A percentile compares a stretch with the other conserved stretches of the same genome.
Evolutionary conservation across 2,329 filamentous ascomycete genomes (phyloP).

Genomic region (Colletotrichum sp.): DNA sequence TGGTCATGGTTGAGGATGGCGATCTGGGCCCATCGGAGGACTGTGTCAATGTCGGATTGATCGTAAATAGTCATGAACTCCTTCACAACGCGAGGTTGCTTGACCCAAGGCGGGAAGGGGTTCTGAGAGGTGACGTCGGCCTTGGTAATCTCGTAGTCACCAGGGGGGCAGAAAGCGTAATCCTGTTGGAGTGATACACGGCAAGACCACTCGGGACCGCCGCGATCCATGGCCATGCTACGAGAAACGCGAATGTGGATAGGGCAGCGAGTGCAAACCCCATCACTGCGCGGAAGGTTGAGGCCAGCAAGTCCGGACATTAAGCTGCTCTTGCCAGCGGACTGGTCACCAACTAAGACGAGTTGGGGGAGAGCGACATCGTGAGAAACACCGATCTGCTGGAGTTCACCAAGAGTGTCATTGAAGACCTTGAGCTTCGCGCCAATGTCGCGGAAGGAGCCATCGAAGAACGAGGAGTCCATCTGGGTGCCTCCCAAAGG

Average conservation of each 20-base stretch:
- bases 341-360: slow-evolving; percentile 85
- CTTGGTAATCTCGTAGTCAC: slow-evolving; percentile 42
- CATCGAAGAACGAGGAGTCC: slow-evolving; percentile 44
- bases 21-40: slow-evolving; percentile 76
- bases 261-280: slow-evolving; percentile 81
- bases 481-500: slow-evolving; percentile 29
- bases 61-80: slow-evolving; percentile 70
- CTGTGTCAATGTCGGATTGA: slow-evolving; percentile 67
- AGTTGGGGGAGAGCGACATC: slow-evolving; percentile 77
- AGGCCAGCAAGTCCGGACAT: slow-evolving; percentile 73
- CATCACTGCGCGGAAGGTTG: slow-evolving; percentile 71
- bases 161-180: slow-evolving; percentile 60
- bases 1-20: slow-evolving; percentile 74
- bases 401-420: slow-evolving; percentile 69
- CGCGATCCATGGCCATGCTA: slow-evolving; percentile 31
- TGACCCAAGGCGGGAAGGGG: slow-evolving; percentile 71
- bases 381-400: slow-evolving; percentile 74
- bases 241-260: slow-evolving; percentile 76
- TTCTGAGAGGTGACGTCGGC: slow-evolving; percentile 53
- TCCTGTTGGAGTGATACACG: slow-evolving; percentile 68
- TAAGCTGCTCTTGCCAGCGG: slow-evolving; percentile 77
- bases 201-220: slow-evolving; percentile 65
- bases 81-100: slow-evolving; percentile 49
- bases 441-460: slow-evolving; percentile 59
- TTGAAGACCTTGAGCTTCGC: slow-evolving; percentile 69